Percentiles rank a stretch among this genome's conserved stretches.
Conservation (phyloP, 176 grass and related monocot species). For the Pharus latifolius region DNA sequence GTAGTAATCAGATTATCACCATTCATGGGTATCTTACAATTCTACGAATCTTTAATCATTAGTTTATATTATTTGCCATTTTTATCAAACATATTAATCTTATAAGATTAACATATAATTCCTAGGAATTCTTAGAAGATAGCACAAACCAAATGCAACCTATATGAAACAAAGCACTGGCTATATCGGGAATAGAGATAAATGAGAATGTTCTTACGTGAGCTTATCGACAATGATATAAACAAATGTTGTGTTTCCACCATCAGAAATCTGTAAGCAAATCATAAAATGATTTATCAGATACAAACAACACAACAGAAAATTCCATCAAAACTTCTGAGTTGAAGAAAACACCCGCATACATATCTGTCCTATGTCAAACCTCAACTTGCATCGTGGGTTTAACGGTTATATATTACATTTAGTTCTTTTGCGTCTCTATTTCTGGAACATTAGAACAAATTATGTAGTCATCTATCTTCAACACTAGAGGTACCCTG, state of each 20-base stretch:
- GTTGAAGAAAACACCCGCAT: no score
- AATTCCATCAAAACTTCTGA: background rate
- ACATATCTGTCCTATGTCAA: no score
- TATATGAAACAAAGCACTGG: conserved; percentile 2
- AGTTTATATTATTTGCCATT: no score
- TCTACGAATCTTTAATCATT: no score
- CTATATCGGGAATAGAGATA: background rate
- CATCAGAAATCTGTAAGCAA: conserved; percentile 20
- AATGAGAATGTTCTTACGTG: conserved; percentile 12
- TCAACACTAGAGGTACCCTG: background rate
- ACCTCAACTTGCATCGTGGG: background rate
- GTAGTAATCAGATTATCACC: no score
- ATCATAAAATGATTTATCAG: background rate
- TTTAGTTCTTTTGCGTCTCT: background rate
- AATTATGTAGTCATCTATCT: background rate
- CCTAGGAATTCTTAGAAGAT: no score
- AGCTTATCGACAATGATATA: conserved; percentile 48
- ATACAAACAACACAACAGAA: background rate
- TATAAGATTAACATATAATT: no score
- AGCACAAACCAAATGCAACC: no score
- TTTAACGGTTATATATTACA: background rate
- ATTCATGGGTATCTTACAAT: no score
- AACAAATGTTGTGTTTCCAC: conserved; percentile 30
- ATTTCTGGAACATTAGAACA: background rate
- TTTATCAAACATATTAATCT: no score